Percentiles rank a stretch among this genome's conserved stretches.
Evolutionary conservation across 192 early-diverging fungal genomes (phyloP).

Genomic region (Backusella liffmaniae): DNA sequence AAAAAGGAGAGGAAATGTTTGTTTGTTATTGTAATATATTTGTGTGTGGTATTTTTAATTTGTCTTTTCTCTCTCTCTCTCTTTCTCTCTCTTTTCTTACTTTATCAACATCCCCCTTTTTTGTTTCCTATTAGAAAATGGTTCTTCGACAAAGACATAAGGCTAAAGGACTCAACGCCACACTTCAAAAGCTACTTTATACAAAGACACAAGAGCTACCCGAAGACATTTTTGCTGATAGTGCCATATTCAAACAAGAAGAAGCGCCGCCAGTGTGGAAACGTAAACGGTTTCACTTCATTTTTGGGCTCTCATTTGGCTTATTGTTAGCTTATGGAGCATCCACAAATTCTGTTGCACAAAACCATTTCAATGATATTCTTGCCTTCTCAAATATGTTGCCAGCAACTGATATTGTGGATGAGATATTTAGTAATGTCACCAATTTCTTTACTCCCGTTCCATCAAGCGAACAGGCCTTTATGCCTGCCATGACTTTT

Average conservation of each 20-base stretch:
- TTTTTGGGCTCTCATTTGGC: slow-evolving; percentile 23
- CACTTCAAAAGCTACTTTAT: background rate
- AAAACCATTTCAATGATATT: slow-evolving; percentile 34
- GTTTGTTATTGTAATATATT: background rate
- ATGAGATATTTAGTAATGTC: slow-evolving; percentile 71
- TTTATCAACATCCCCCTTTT: background rate
- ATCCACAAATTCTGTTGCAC: slow-evolving; percentile 41
- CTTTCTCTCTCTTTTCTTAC: background rate
- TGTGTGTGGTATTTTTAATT: background rate
- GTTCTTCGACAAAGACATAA: background rate
- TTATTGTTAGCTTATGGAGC: slow-evolving; percentile 28
- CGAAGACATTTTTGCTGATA: slow-evolving; percentile 31
- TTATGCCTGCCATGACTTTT: slow-evolving; percentile 43
- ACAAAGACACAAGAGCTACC: background rate
- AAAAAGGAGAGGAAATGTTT: background rate
- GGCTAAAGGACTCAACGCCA: too few relatives aligned
- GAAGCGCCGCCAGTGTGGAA: slow-evolving; percentile 20
- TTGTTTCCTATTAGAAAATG: background rate
- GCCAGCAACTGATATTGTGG: slow-evolving; percentile 62
- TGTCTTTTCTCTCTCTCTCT: background rate
- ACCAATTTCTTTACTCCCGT: slow-evolving; percentile 50
- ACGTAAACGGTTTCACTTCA: slow-evolving; percentile 31
- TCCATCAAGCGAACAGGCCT: slow-evolving; percentile 47
- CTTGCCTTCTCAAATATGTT: slow-evolving; percentile 64
- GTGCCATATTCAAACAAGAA: background rate